phyloP scores from a whole-genome alignment of 2,329 filamentous ascomycete species.

The Trichophyton simii region DNA sequence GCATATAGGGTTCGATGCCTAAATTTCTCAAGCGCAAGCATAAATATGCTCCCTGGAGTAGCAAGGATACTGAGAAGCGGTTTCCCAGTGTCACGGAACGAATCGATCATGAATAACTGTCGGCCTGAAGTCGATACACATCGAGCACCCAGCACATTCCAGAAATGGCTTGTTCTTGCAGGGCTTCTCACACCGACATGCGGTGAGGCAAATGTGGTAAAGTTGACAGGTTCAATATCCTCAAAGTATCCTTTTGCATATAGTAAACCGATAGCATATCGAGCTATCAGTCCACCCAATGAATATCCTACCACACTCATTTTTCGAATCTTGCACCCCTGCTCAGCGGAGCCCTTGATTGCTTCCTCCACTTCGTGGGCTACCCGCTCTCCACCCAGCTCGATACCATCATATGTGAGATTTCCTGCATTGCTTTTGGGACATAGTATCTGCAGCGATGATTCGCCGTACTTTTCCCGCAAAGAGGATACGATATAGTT shows the following conservation, averaged over 20 bases:
- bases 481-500: slow-evolving; percentile 42
- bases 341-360: slow-evolving; percentile 41
- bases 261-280: slow-evolving; percentile 76
- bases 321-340: slow-evolving; percentile 62
- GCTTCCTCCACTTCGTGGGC: slow-evolving; percentile 51
- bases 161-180: slow-evolving; percentile 55
- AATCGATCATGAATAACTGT: slow-evolving; percentile 78
- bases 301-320: slow-evolving; percentile 85
- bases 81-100: slow-evolving; percentile 68
- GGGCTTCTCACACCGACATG: slow-evolving; percentile 67
- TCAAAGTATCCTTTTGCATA: slow-evolving; percentile 71
- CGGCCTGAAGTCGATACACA: slow-evolving; percentile 71
- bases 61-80: slow-evolving; percentile 71
- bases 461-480: slow-evolving; percentile 36
- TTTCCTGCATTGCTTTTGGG: slow-evolving; percentile 45
- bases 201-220: slow-evolving; percentile 81
- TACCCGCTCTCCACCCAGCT: slow-evolving; percentile 55
- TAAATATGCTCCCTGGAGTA: slow-evolving; percentile 74
- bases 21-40: slow-evolving; percentile 64
- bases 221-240: slow-evolving; percentile 73
- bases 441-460: slow-evolving; percentile 42
- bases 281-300: slow-evolving; percentile 70
- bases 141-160: slow-evolving; percentile 71
- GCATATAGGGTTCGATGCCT: slow-evolving; percentile 65
- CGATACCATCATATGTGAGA: slow-evolving; percentile 54